Conservation (phyloP, 176 grass and related monocot species). For the Echinochloa phyllopogon region DNA sequence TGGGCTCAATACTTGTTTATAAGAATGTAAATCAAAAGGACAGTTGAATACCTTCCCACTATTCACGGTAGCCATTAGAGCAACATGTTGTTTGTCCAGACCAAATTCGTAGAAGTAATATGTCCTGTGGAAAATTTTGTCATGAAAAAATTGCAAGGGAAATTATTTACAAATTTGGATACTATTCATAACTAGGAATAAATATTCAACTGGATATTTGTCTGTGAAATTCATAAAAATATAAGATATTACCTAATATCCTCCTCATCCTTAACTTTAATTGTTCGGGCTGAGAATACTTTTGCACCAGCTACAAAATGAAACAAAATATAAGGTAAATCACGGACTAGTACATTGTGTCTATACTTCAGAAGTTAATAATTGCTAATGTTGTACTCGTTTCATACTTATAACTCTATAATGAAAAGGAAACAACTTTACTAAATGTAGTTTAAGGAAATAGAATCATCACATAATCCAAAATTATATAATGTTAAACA, state of each 20-base stretch:
- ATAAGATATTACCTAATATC: constrained; percentile 72
- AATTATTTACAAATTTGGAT: constrained; percentile 4
- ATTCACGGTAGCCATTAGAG: constrained; percentile 76
- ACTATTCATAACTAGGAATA: neutral
- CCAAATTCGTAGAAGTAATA: constrained; percentile 96
- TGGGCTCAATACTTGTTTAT: constrained; percentile 6
- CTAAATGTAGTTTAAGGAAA: constrained; percentile 10
- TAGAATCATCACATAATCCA: neutral
- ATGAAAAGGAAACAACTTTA: constrained; percentile 1
- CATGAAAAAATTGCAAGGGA: constrained; percentile 23
- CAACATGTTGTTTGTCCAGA: constrained; percentile 77
- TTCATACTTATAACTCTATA: neutral
- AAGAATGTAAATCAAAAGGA: constrained; percentile 26
- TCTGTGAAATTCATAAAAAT: constrained; percentile 19
- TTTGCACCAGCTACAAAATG: constrained; percentile 71
- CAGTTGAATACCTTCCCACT: constrained; percentile 75
- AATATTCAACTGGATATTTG: neutral
- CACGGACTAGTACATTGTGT: neutral
- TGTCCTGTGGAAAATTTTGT: constrained; percentile 55
- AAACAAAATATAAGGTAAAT: constrained; percentile 38
- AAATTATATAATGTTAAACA: constrained; percentile 5
- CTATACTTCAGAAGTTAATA: constrained; percentile 15
- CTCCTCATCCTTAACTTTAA: constrained; percentile 96
- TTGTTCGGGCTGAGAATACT: constrained; percentile 77
- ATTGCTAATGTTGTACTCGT: neutral